A percentile compares a stretch with the other conserved stretches of the same genome.
Conservation (phyloP, 192 early-diverging fungal genomes). For the Neocallimastix lanati region DNA sequence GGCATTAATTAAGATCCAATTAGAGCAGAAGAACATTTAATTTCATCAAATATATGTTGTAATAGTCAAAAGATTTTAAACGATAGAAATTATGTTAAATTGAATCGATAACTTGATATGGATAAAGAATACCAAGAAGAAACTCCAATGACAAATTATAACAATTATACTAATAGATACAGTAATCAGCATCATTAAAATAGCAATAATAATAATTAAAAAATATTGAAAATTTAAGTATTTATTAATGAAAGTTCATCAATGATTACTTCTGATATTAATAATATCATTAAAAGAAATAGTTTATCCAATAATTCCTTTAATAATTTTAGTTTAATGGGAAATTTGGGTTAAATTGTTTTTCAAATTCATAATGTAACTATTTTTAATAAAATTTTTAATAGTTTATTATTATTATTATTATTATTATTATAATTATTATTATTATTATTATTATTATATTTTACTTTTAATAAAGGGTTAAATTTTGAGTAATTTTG, state of each 20-base stretch:
- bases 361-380: not conserved
- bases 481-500: too few species aligned
- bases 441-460: too few species aligned
- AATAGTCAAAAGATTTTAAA: not conserved
- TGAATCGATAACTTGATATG: conserved; percentile 15
- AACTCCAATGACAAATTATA: not conserved
- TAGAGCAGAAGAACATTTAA: not conserved
- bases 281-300: not conserved
- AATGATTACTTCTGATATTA: not conserved
- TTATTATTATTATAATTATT: too few species aligned
- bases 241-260: not conserved
- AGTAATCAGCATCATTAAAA: not conserved
- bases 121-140: conserved; percentile 15
- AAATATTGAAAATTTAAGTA: too few species aligned
- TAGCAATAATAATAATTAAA: too few species aligned
- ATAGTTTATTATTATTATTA: too few species aligned
- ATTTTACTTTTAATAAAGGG: too few species aligned
- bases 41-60: not conserved
- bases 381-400: too few species aligned
- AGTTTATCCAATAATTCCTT: not conserved
- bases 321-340: not conserved
- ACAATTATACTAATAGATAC: not conserved
- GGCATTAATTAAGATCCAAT: not conserved
- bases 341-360: not conserved
- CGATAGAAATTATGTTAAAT: conserved; percentile 3